These are phyloP conservation scores for Epicoccum sorghinum DNA, from an alignment of 2,329 filamentous ascomycete genomes.

Conservation along the genomic window DNA sequence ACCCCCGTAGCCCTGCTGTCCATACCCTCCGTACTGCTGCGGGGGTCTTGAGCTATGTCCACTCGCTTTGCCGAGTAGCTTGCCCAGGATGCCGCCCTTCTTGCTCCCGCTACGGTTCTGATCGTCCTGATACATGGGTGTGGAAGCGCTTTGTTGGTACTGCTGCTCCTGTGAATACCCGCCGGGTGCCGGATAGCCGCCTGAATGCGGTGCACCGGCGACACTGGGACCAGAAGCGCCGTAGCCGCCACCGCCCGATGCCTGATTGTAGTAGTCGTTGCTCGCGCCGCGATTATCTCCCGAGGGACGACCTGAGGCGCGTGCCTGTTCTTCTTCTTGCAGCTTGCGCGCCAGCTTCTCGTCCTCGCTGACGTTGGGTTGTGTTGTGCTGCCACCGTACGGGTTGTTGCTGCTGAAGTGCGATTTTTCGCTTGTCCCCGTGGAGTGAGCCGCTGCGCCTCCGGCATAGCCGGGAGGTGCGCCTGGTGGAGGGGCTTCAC, in stretches of 20 bases:
- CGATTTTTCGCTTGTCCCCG: constrained; percentile 53
- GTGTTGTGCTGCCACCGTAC: constrained; percentile 51
- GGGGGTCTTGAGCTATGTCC: constrained; percentile 48
- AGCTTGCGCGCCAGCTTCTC: constrained; percentile 76
- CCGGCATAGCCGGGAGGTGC: constrained; percentile 49
- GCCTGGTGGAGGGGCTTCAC: constrained; percentile 70
- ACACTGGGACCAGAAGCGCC: constrained; percentile 13
- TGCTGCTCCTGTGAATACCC: constrained; percentile 35
- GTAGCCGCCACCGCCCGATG: constrained; percentile 11
- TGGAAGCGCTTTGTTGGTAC: constrained; percentile 13
- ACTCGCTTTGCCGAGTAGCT: constrained; percentile 56
- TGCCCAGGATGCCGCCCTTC: constrained; percentile 55
- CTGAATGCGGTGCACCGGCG: constrained; percentile 4
- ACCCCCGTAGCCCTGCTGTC: constrained; percentile 31
- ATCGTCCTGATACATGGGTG: constrained; percentile 24
- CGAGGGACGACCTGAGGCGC: constrained; percentile 47
- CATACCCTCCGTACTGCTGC: constrained; percentile 24
- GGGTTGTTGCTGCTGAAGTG: constrained; percentile 69
- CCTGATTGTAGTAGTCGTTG: constrained; percentile 55
- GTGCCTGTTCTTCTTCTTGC: constrained; percentile 82
- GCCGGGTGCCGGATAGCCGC: constrained; percentile 9
- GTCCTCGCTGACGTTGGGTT: constrained; percentile 63
- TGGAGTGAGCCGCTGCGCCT: constrained; percentile 42
- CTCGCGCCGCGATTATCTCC: constrained; percentile 53
- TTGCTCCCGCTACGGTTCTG: constrained; percentile 48